phyloP scores from a whole-genome alignment of 2,329 filamentous ascomycete species.

The Fusarium nelsonii region DNA sequence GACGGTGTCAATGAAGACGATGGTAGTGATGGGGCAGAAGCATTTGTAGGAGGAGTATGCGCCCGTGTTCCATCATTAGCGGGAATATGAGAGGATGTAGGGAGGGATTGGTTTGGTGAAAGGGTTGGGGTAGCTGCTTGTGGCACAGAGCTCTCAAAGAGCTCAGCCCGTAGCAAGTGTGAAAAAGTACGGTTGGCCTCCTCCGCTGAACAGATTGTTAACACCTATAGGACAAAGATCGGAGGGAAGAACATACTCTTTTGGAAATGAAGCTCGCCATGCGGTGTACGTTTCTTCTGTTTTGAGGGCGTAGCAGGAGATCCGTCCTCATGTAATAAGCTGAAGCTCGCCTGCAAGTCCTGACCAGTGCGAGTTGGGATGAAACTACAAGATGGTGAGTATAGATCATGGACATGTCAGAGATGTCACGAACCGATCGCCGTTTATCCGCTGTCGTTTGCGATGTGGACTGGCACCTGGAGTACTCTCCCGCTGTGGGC shows the following conservation, averaged over 20 bases:
- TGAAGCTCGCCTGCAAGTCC: slow-evolving; percentile 93
- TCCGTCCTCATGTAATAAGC: slow-evolving; percentile 88
- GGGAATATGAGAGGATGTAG: slow-evolving; percentile 65
- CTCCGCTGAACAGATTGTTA: slow-evolving; percentile 69
- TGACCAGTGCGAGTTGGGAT: slow-evolving; percentile 95
- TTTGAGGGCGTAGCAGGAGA: slow-evolving; percentile 92
- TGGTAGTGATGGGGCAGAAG: slow-evolving; percentile 71
- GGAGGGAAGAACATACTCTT: slow-evolving; percentile 71
- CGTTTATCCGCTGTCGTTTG: slow-evolving; percentile 71
- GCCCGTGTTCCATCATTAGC: slow-evolving; percentile 76
- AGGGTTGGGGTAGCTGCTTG: slow-evolving; percentile 76
- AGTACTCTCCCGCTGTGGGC: slow-evolving; percentile 64
- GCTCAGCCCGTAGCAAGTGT: slow-evolving; percentile 85
- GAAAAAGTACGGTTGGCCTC: slow-evolving; percentile 96
- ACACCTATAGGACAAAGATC: not conserved
- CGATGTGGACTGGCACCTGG: slow-evolving; percentile 67
- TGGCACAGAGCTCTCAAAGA: slow-evolving; percentile 91
- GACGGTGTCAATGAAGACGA: slow-evolving; percentile 86
- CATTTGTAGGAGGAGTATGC: slow-evolving; percentile 81
- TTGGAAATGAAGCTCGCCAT: slow-evolving; percentile 94
- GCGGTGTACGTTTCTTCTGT: slow-evolving; percentile 84
- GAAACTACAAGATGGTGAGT: slow-evolving; percentile 71
- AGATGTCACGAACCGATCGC: slow-evolving; percentile 64
- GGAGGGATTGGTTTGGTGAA: slow-evolving; percentile 69
- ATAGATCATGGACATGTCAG: not conserved